phyloP scores from a whole-genome alignment of 1,284 basidiomycete genomes.

The Malassezia caprae region DNA sequence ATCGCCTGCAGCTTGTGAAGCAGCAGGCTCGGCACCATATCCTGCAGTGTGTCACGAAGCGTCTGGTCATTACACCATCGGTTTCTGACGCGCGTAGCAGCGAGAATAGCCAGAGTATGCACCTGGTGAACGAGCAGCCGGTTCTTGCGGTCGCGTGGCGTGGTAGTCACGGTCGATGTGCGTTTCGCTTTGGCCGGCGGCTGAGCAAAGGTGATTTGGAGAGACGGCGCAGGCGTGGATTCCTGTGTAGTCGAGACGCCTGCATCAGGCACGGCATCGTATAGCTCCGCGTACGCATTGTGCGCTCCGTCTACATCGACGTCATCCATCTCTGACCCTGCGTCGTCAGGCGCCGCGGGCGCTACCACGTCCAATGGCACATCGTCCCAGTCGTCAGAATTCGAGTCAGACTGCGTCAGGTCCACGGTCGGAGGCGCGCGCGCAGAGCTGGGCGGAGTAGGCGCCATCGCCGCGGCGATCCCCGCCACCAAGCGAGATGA shows the following conservation, averaged over 20 bases:
- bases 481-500: neutral
- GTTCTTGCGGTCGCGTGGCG: conserved; percentile 38
- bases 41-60: conserved; percentile 55
- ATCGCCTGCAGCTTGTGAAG: conserved; percentile 37
- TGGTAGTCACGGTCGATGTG: conserved; percentile 22
- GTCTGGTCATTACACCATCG: conserved; percentile 71
- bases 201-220: conserved; percentile 24
- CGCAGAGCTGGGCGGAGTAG: neutral
- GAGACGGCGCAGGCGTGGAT: neutral
- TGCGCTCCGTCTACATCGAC: conserved; percentile 27
- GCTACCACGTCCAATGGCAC: neutral
- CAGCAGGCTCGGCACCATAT: conserved; percentile 30
- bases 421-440: neutral
- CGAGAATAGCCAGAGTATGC: conserved; percentile 58
- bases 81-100: conserved; percentile 68
- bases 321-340: conserved; percentile 26
- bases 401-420: neutral
- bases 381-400: neutral
- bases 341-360: conserved; percentile 11
- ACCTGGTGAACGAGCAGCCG: conserved; percentile 42
- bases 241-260: conserved; percentile 10
- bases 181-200: conserved; percentile 11
- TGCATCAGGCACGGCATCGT: conserved; percentile 33
- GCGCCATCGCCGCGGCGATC: neutral
- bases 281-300: conserved; percentile 21